phyloP scores from a whole-genome alignment of 1,284 basidiomycete genomes.

The Trichosporon asahii region DNA sequence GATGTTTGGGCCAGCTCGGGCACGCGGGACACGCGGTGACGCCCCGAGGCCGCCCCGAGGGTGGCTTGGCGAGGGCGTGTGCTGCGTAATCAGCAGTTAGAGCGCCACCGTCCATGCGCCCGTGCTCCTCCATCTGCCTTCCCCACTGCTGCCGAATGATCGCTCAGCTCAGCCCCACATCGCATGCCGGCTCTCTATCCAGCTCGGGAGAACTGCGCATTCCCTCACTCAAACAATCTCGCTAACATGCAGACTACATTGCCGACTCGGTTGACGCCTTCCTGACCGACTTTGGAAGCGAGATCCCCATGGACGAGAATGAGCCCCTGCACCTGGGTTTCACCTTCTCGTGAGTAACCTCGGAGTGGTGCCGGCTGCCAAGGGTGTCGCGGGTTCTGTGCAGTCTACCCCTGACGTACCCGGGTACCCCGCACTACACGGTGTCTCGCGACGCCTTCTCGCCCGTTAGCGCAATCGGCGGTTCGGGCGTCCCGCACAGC shows the following conservation, averaged over 20 bases:
- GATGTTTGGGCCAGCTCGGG: neutral
- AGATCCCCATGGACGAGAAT: slow-evolving; percentile 40
- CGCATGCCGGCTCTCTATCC: too few relatives aligned
- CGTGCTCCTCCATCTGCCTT: too few relatives aligned
- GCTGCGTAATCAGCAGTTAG: neutral
- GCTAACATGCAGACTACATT: slow-evolving; percentile 72
- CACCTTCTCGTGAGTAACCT: slow-evolving; percentile 65
- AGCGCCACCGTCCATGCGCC: too few relatives aligned
- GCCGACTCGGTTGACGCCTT: slow-evolving; percentile 94
- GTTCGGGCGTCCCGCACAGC: neutral
- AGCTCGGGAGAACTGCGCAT: too few relatives aligned
- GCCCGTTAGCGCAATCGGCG: neutral
- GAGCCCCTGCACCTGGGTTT: slow-evolving; percentile 75
- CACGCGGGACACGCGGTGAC: neutral
- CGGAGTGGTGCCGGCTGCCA: neutral
- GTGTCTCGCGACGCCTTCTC: neutral
- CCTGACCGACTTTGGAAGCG: slow-evolving; percentile 64
- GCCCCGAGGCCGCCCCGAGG: too few relatives aligned
- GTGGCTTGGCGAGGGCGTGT: neutral
- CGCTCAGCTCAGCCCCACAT: too few relatives aligned
- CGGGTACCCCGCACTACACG: neutral
- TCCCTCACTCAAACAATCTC: too few relatives aligned
- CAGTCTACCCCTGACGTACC: too few relatives aligned
- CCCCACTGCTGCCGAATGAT: too few relatives aligned
- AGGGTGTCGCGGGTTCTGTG: too few relatives aligned